Evolutionary conservation across 495 filamentous ascomycete species (phyloP), one percentile per base, ranked within the genome.

Genomic region (Bombardia bombarda): DNA sequence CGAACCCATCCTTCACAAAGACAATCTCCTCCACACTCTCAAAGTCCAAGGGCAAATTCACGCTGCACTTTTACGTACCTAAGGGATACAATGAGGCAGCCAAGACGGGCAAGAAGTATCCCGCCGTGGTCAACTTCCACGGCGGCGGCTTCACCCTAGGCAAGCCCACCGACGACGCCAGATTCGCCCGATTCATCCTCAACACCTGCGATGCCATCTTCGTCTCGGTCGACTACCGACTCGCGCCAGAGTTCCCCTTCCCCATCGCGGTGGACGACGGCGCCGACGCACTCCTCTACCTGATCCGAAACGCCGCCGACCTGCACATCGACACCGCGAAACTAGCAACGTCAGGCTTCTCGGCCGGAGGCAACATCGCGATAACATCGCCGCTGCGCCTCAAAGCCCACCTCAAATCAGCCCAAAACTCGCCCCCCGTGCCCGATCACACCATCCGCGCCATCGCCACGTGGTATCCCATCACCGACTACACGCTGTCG

Each of bases 1-100:
- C 83, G 1, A 61, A 57, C 25, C 84, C 86, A 6, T 61, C 66
- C 24, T 93, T 93, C 68, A 70, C 71, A 37, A 75, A 74, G 25
- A 63, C 68, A 22, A 75, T 94, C 33, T 65, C 74, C 0, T 73
- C 77, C 38, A 80, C 79, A n/a, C 50, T 82, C 40, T 79, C 68
- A 16, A 68, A 60, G 10, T 55, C 53, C 0, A 65, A 68, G 33
- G 79, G 79, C 16, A 56, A 66, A 7, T 75, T 93, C 41, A 60
- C 63, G n/a, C 67, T 94, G 7, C 73, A 82, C n/a, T 90, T 95
- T 62, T 95, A 93, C 64, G 74, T 82, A 1, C 88, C 88, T 0
- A 57, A 68, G 12, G 70, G 72, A 17, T 90, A 89, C 51, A 47
- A 61, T 3, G 60, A 69, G 18, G 67, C 70, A 12, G 62, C n/a